Conservation (phyloP, 148 eudicot genomes). For the Euryodendron excelsum region DNA sequence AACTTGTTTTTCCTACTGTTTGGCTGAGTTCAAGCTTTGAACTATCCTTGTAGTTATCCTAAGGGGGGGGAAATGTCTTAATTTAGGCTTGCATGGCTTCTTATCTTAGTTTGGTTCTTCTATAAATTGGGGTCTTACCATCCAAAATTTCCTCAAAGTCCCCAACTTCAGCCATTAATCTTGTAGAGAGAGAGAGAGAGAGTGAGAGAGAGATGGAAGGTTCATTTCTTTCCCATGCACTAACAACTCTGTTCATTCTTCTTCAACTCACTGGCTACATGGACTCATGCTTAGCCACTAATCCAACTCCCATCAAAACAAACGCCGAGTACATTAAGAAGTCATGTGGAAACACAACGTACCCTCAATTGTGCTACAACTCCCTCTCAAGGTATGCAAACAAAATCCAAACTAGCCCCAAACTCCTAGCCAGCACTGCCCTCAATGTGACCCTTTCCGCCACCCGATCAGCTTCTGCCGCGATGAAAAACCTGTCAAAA, state of each 20-base stretch:
- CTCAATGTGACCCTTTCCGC: slow-evolving; percentile 23
- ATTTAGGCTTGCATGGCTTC: too few relatives aligned
- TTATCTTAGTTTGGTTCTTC: too few relatives aligned
- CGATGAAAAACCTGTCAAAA: slow-evolving; percentile 16
- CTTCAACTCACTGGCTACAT: slow-evolving; percentile 2
- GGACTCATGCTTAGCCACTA: background rate
- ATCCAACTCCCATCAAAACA: background rate
- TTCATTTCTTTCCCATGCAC: background rate
- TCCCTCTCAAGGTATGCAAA: slow-evolving; percentile 20
- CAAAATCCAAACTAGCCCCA: slow-evolving; percentile 29
- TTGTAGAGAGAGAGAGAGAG: too few relatives aligned
- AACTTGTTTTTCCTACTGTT: too few relatives aligned
- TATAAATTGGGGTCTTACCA: too few relatives aligned
- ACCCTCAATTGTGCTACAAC: slow-evolving; percentile 31
- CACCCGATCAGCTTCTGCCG: slow-evolving; percentile 12
- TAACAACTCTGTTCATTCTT: slow-evolving; percentile 8
- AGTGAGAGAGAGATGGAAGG: background rate
- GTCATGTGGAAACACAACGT: slow-evolving; percentile 25
- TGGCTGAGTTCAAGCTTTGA: too few relatives aligned
- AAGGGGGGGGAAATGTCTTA: too few relatives aligned
- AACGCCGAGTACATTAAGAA: slow-evolving; percentile 23
- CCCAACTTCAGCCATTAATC: too few relatives aligned
- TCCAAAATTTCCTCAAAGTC: too few relatives aligned
- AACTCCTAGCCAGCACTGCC: slow-evolving; percentile 25
- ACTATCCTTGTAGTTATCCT: too few relatives aligned